Percentiles rank a stretch among this genome's conserved stretches.
phyloP scores from a whole-genome alignment of 352 stramenopile species.

The Nothophytophthora sp. region DNA sequence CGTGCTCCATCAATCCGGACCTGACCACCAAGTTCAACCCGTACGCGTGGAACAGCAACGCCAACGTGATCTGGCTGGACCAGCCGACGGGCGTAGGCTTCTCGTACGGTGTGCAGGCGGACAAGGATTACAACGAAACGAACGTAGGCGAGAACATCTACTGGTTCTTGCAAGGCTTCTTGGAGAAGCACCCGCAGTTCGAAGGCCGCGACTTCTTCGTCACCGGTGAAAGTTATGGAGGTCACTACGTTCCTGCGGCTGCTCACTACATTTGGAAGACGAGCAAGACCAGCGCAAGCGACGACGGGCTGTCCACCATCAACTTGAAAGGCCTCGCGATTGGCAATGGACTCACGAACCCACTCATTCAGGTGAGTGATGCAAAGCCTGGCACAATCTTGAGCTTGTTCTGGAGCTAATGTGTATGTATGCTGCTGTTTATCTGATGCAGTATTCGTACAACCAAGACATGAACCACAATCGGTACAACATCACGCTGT shows the following conservation, averaged over 20 bases:
- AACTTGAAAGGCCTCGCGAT: conserved; percentile 55
- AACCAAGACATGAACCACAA: conserved; percentile 60
- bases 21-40: conserved; percentile 37
- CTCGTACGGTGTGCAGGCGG: conserved; percentile 28
- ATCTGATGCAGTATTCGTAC: conserved; percentile 30
- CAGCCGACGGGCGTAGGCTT: conserved; percentile 52
- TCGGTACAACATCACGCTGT: conserved; percentile 48
- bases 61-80: conserved; percentile 63
- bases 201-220: conserved; percentile 43
- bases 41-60: conserved; percentile 51
- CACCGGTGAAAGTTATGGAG: conserved; percentile 53
- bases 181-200: conserved; percentile 46
- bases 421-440: not conserved
- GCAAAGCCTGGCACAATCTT: not conserved
- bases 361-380: conserved; percentile 29
- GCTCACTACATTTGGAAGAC: conserved; percentile 48
- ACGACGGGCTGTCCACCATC: conserved; percentile 16
- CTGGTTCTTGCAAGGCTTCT: conserved; percentile 44
- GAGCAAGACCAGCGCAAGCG: conserved; percentile 20
- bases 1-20: conserved; percentile 39
- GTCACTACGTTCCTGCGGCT: conserved; percentile 49
- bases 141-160: conserved; percentile 50
- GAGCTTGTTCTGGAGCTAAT: not conserved
- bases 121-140: conserved; percentile 40
- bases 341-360: conserved; percentile 54